Conservation (phyloP, 164 flowering plant species). For the Aristolochia fimbriata region DNA sequence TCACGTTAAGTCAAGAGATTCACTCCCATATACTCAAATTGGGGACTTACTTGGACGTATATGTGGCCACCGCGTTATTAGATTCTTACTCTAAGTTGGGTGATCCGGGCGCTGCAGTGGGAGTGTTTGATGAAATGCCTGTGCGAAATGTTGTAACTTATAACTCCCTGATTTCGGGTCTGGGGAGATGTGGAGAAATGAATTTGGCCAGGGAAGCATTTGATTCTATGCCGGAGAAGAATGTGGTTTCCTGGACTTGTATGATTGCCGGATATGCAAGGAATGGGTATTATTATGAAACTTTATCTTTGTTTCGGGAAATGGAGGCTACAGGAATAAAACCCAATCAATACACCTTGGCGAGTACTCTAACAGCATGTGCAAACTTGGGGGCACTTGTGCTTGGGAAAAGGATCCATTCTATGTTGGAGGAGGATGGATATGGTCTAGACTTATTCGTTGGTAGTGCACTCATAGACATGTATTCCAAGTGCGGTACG, state of each 20-base stretch:
- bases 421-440: conserved; percentile 8
- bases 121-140: conserved; percentile 19
- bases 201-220: conserved; percentile 7
- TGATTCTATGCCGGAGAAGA: conserved; percentile 14
- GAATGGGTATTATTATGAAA: conserved; percentile 14
- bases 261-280: conserved; percentile 16
- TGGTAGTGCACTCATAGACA: conserved; percentile 19
- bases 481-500: conserved; percentile 20
- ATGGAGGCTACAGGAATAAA: conserved; percentile 12
- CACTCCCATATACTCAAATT: conserved; percentile 9
- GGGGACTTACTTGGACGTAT: conserved; percentile 13
- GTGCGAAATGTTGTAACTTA: conserved; percentile 14
- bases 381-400: conserved; percentile 21
- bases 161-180: conserved; percentile 15
- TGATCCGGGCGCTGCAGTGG: neutral
- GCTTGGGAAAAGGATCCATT: conserved; percentile 13
- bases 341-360: conserved; percentile 19
- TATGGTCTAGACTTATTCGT: conserved; percentile 11
- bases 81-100: conserved; percentile 13
- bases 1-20: conserved; percentile 7
- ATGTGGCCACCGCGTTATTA: conserved; percentile 14
- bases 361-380: conserved; percentile 19
- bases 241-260: conserved; percentile 20
- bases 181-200: conserved; percentile 11
- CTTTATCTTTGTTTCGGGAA: conserved; percentile 9